Percentiles rank a stretch among this genome's conserved stretches.
These are phyloP conservation scores for Chrysosphaeria jannelii DNA, from an alignment of 2,329 filamentous ascomycete genomes.

Conservation along the genomic window DNA sequence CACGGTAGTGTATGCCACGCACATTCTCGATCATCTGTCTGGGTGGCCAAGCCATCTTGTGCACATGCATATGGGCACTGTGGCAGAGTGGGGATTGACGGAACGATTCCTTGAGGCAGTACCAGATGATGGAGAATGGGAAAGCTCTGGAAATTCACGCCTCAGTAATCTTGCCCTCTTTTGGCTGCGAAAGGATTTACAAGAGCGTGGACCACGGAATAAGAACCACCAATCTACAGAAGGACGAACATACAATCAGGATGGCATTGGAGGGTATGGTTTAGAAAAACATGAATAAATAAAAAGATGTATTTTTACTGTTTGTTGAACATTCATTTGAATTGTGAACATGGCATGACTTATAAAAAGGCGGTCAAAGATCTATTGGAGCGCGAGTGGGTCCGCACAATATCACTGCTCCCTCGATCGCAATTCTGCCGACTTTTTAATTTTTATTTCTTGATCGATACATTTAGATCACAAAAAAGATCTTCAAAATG, in stretches of 20 bases:
- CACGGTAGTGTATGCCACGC: constrained; percentile 90
- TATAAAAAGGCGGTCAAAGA: no score
- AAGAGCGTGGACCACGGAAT: constrained; percentile 46
- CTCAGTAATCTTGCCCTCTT: constrained; percentile 64
- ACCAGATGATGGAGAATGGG: constrained; percentile 3
- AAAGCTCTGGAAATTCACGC: constrained; percentile 39
- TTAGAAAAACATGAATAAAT: background rate
- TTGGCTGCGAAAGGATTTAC: constrained; percentile 62
- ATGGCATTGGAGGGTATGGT: constrained; percentile 25
- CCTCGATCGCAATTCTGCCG: no score
- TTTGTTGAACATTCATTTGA: no score
- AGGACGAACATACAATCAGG: constrained; percentile 29
- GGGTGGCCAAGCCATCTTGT: constrained; percentile 88
- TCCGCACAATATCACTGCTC: no score
- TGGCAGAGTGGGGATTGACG: constrained; percentile 62
- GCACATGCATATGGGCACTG: constrained; percentile 71
- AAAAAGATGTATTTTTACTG: background rate
- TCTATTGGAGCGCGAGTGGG: no score
- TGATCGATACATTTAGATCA: background rate
- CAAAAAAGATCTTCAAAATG: constrained; percentile 1
- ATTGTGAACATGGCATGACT: no score
- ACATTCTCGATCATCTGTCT: constrained; percentile 84
- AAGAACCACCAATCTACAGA: constrained; percentile 22
- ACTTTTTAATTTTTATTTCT: no score
- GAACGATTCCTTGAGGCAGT: constrained; percentile 26